A percentile compares a stretch with the other conserved stretches of the same genome.
These are phyloP conservation scores for Vaccinium vitisidaea DNA, from an alignment of 148 eudicot species.

Conservation along the genomic window DNA sequence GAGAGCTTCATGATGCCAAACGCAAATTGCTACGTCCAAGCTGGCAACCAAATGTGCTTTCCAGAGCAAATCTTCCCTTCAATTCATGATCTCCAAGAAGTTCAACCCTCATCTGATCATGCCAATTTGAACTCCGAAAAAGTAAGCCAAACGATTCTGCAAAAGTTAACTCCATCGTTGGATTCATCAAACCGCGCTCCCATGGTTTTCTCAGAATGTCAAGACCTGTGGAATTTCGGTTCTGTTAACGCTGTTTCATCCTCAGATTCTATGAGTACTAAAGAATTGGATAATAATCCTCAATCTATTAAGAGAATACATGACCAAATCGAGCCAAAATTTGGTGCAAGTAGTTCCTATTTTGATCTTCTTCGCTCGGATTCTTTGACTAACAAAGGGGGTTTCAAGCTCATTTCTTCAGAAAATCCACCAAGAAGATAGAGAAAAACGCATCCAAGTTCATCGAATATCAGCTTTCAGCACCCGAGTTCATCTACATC, in stretches of 20 bases:
- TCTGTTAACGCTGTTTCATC: neutral
- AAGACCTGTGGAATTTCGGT: conserved; percentile 22
- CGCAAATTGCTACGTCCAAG: conserved; percentile 6
- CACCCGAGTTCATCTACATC: conserved; percentile 34
- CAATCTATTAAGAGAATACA: conserved; percentile 10
- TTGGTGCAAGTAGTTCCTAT: neutral
- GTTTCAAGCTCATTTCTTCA: conserved; percentile 8
- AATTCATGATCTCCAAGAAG: neutral
- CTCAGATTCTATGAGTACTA: neutral
- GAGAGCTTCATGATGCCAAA: conserved; percentile 16
- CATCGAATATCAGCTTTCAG: conserved; percentile 66
- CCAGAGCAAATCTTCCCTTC: neutral
- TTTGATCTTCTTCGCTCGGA: conserved; percentile 4
- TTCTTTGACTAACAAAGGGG: conserved; percentile 12
- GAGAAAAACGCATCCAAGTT: conserved; percentile 26
- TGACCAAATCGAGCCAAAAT: neutral
- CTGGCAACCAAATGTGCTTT: neutral
- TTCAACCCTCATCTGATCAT: neutral
- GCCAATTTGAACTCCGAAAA: neutral
- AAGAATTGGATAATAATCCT: neutral
- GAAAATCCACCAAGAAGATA: conserved; percentile 9
- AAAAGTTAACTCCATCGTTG: conserved; percentile 13
- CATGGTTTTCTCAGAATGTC: conserved; percentile 36
- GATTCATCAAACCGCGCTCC: conserved; percentile 14
- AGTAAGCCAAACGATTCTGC: conserved; percentile 11